Percentiles rank a stretch among this genome's conserved stretches.
Conservation (phyloP, 768 basidiomycete genomes). For the Russula dissimulans region DNA sequence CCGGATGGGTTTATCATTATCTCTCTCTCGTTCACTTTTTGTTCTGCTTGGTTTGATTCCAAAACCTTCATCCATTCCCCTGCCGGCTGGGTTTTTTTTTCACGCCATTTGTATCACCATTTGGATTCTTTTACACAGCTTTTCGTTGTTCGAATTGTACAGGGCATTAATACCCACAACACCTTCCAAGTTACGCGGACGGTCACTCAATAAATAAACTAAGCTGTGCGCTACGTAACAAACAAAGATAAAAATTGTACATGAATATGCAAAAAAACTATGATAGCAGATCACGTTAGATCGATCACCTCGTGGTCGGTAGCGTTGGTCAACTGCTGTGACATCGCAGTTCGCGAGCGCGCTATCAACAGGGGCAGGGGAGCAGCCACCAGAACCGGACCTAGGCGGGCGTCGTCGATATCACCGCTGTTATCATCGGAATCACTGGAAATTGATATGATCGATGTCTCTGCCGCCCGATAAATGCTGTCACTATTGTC, state of each 20-base stretch:
- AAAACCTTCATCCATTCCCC: no score
- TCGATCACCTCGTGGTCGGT: constrained; percentile 30
- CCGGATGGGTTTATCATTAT: constrained; percentile 14
- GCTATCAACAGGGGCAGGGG: constrained; percentile 26
- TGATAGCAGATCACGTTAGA: constrained; percentile 27
- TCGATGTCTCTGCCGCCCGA: constrained; percentile 10
- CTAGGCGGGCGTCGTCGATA: not conserved
- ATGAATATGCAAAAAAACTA: not conserved
- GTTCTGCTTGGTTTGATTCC: not conserved
- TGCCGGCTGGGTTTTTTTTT: not conserved
- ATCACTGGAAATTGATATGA: constrained; percentile 35
- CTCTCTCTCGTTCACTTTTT: not conserved
- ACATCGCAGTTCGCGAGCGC: constrained; percentile 12
- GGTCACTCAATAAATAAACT: not conserved
- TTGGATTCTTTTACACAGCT: not conserved
- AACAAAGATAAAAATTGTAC: not conserved
- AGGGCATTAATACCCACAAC: constrained; percentile 1
- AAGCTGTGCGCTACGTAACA: not conserved
- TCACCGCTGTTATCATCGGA: constrained; percentile 23
- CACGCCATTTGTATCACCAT: constrained; percentile 3
- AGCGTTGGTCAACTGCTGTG: not conserved
- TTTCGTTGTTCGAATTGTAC: constrained; percentile 1
- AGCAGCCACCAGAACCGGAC: not conserved
- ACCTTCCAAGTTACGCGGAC: not conserved
- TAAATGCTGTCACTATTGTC: not conserved